A percentile compares a stretch with the other conserved stretches of the same genome.
Evolutionary conservation across 768 basidiomycete species (phyloP).

Genomic region (Coprinopsis sp.): DNA sequence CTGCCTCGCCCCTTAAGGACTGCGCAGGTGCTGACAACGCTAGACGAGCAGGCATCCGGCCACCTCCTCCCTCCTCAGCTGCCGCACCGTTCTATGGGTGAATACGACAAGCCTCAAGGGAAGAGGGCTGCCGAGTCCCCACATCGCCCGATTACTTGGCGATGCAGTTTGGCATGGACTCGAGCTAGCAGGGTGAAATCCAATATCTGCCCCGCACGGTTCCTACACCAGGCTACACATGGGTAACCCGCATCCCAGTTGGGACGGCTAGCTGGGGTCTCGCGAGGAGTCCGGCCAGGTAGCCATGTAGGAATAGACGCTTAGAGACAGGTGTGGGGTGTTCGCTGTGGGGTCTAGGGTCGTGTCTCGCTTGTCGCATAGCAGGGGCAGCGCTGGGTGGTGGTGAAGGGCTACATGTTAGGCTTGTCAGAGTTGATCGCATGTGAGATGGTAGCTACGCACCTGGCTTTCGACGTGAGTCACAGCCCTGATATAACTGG

Average conservation of each 20-base stretch:
- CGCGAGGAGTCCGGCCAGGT: neutral
- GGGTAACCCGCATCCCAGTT: neutral
- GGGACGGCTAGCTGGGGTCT: neutral
- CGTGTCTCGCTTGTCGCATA: neutral
- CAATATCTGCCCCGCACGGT: neutral
- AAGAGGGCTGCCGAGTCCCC: no score
- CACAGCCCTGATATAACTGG: no score
- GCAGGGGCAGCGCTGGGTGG: neutral
- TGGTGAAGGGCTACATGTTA: neutral
- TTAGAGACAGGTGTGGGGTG: neutral
- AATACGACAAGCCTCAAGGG: no score
- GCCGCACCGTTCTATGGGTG: no score
- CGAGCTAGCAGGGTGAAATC: neutral
- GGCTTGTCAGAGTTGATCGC: neutral
- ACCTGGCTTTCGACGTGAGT: no score
- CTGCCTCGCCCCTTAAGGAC: no score
- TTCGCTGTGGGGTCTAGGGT: neutral
- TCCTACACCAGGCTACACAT: neutral
- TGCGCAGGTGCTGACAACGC: no score
- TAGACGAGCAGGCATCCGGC: no score
- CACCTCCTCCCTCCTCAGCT: no score
- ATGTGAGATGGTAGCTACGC: no score
- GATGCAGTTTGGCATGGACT: no score
- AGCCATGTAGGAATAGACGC: neutral
- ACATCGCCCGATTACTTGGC: no score